Percentiles rank a stretch among this genome's conserved stretches.
Conservation (phyloP, 805 yeast species). For the Wickerhamomyces bisporus region DNA sequence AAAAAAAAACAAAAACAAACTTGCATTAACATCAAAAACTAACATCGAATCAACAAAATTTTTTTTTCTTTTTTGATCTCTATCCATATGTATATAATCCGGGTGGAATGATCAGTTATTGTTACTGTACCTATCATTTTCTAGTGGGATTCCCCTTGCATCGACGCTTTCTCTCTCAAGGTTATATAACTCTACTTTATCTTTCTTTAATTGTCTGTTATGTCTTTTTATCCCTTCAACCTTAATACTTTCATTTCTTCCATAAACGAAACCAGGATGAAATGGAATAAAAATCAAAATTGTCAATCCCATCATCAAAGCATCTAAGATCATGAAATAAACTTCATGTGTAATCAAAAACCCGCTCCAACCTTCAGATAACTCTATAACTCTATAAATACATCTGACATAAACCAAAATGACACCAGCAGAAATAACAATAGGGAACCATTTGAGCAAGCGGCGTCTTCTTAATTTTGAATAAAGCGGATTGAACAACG, state of each 20-base stretch:
- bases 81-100: too few species aligned
- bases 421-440: constrained; percentile 42
- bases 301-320: constrained; percentile 53
- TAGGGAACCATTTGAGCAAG: constrained; percentile 39
- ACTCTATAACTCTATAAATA: constrained; percentile 66
- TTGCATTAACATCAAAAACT: too few species aligned
- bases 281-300: constrained; percentile 41
- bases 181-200: not conserved
- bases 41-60: too few species aligned
- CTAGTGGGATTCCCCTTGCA: too few species aligned
- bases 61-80: not conserved
- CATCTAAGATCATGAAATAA: constrained; percentile 57
- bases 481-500: constrained; percentile 32
- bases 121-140: too few species aligned
- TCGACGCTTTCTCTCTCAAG: too few species aligned
- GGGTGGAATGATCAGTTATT: too few species aligned
- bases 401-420: constrained; percentile 60
- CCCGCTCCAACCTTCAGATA: constrained; percentile 70
- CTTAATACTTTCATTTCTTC: constrained; percentile 5
- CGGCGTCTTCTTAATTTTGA: constrained; percentile 29
- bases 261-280: constrained; percentile 60
- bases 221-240: not conserved
- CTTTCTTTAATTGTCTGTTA: not conserved
- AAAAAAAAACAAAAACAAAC: too few species aligned
- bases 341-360: constrained; percentile 54